These are phyloP conservation scores for Raffaelea ambrosiae DNA, from an alignment of 2,329 filamentous ascomycete species.

Conservation along the genomic window DNA sequence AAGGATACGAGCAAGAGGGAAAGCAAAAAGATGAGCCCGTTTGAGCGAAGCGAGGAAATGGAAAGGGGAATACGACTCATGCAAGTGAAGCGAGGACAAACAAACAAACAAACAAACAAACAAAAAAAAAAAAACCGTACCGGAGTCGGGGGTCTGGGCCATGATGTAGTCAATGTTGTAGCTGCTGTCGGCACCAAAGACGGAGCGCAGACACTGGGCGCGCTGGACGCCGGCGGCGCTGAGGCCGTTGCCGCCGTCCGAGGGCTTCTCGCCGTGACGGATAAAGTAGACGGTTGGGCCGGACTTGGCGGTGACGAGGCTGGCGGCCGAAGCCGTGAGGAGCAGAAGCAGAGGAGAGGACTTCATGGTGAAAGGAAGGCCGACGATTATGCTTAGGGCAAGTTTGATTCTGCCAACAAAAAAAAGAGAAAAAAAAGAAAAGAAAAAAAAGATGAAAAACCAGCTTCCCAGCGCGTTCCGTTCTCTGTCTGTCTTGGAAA, in stretches of 20 bases:
- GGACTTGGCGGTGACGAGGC: background rate
- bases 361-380: slow-evolving; percentile 2
- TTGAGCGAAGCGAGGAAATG: background rate
- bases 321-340: too few relatives aligned
- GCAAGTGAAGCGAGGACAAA: background rate
- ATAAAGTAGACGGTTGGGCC: slow-evolving; percentile 51
- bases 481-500: too few relatives aligned
- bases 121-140: slow-evolving; percentile 18
- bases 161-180: slow-evolving; percentile 53
- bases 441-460: background rate
- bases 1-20: background rate
- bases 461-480: too few relatives aligned
- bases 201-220: slow-evolving; percentile 47
- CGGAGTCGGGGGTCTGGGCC: slow-evolving; percentile 42
- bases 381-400: background rate
- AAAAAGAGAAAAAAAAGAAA: background rate
- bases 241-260: slow-evolving; percentile 36
- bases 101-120: background rate
- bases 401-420: background rate
- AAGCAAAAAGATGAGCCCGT: background rate
- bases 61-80: background rate
- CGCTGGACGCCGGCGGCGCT: slow-evolving; percentile 42
- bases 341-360: too few relatives aligned
- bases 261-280: slow-evolving; percentile 55
- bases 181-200: slow-evolving; percentile 42